Evolutionary conservation across 1,284 basidiomycete genomes (phyloP), one percentile per base, ranked within the genome.

Genomic region (Trametes pubescens): DNA sequence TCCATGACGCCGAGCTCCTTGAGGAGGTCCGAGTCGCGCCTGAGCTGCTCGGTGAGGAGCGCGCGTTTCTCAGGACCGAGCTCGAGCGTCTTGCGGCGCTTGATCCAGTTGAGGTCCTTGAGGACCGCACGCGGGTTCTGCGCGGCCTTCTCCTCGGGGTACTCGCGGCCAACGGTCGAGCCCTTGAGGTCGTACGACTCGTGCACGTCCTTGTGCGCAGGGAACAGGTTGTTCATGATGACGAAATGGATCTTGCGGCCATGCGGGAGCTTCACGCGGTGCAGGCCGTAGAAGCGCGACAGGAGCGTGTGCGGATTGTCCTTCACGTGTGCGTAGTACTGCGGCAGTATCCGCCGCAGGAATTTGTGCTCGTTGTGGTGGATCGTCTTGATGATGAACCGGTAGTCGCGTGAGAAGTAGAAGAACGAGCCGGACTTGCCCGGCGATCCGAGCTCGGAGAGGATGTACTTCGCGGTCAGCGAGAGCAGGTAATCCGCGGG

Each of bases 321-420:
- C 75, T 91, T 90, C 65, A 99, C 88, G 74, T 99, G 96, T 48
- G 86, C 83, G 77, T 98, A 89, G 78, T 99, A 99, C 64, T 90
- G 80, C 72, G 89, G 90, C 49, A 99, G 85, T 66, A 99, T 94
- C 22, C 83, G 85, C 26, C 94, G 86, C 8, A 99, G 82, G 78
- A 98, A 99, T 77, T 95, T 94, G 84, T 98, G 96, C 77, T 99
- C 97, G 43, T 86, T 84, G 73, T 96, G 95, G 38, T 92, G 93
- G 69, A 99, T 99, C 21, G 97, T 99, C 81, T 99, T 99, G 88
- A 99, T 99, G 81, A 99, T 99, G 82, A 98, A 99, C 1, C 96
- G 93, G 75, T 99, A 99, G 82, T 99, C 97, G 49, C 96, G 87
- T 14, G 96, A 98, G 77, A 99, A 99, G 82, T 99, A 99, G 83